Conservation (phyloP, 257 asterid species). For the Solanum pennellii region DNA sequence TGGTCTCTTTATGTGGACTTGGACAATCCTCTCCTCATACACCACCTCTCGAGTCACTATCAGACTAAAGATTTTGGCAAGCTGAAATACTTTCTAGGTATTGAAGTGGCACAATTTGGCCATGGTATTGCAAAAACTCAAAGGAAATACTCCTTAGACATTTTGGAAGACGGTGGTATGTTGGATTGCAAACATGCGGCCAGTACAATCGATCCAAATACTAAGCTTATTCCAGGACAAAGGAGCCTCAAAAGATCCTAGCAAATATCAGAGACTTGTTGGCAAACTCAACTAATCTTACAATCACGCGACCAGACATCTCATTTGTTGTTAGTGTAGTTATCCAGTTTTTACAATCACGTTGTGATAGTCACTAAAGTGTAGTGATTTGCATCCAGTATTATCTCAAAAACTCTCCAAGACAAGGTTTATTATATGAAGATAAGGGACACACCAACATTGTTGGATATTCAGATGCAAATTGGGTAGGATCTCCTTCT, state of each 20-base stretch:
- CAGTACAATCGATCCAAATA: background rate
- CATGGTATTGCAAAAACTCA: background rate
- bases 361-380: background rate
- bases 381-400: background rate
- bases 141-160: background rate
- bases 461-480: background rate
- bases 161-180: background rate
- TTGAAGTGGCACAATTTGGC: background rate
- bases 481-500: background rate
- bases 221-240: background rate
- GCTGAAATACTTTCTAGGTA: background rate
- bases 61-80: background rate
- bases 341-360: background rate
- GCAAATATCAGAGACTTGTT: background rate
- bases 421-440: background rate
- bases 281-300: background rate
- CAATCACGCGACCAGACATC: background rate
- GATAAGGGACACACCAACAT: background rate
- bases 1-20: background rate
- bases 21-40: background rate
- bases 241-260: background rate
- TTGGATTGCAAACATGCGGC: background rate
- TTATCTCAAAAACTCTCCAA: background rate
- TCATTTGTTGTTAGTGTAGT: background rate
- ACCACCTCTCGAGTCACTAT: background rate